Percentiles rank a stretch among this genome's conserved stretches.
Conservation (phyloP, 495 filamentous ascomycete species). For the Penicillium turbatum region DNA sequence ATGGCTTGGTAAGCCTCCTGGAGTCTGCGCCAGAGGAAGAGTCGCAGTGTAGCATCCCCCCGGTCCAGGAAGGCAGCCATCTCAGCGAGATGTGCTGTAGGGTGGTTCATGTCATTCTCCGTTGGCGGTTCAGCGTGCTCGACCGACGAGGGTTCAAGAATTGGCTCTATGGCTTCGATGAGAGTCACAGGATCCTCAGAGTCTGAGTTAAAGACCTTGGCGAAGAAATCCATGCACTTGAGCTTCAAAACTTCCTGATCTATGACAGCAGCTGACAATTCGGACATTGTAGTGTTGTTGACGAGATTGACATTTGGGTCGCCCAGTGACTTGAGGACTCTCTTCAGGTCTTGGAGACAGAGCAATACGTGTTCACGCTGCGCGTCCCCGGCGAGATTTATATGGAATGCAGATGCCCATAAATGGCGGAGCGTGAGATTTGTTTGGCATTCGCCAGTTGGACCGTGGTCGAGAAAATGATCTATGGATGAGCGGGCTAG, state of each 20-base stretch:
- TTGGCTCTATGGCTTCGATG: constrained; percentile 89
- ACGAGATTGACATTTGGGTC: constrained; percentile 58
- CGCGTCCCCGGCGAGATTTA: constrained; percentile 62
- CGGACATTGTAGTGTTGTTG: constrained; percentile 86
- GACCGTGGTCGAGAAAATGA: constrained; percentile 40
- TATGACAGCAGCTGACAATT: constrained; percentile 73
- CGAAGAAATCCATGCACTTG: constrained; percentile 94
- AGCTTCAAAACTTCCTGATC: constrained; percentile 88
- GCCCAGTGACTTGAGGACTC: constrained; percentile 37
- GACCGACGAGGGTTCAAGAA: constrained; percentile 71
- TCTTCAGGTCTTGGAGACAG: constrained; percentile 71
- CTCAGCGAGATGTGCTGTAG: constrained; percentile 51
- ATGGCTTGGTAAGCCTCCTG: constrained; percentile 82
- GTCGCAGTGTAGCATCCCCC: constrained; percentile 71
- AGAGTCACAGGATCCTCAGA: constrained; percentile 68
- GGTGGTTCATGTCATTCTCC: constrained; percentile 11
- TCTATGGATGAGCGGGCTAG: constrained; percentile 61
- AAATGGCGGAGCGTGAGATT: constrained; percentile 58
- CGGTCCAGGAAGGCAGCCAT: constrained; percentile 78
- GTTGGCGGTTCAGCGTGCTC: constrained; percentile 24
- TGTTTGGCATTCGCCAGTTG: constrained; percentile 22
- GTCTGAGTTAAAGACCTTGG: constrained; percentile 67
- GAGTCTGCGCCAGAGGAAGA: constrained; percentile 84
- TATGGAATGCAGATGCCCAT: constrained; percentile 77
- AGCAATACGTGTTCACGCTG: constrained; percentile 72